phyloP scores from a whole-genome alignment of 1,284 basidiomycete genomes.

The Anthracocystis setariae region DNA sequence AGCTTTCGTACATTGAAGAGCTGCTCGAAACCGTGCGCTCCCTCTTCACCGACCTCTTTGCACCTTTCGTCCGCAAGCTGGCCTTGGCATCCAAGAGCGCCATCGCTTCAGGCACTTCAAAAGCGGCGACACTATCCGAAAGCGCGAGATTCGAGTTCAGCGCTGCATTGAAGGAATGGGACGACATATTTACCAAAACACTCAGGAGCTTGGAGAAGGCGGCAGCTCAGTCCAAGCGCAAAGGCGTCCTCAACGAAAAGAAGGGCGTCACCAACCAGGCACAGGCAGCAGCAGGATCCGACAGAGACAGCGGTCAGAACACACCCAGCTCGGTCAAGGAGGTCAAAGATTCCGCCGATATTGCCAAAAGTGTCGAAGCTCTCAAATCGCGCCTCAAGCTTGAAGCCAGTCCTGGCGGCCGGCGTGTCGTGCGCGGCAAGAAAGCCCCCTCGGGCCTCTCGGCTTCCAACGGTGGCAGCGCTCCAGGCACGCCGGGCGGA shows the following conservation, averaged over 20 bases:
- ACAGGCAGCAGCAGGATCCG: constrained; percentile 29
- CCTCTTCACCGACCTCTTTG: constrained; percentile 58
- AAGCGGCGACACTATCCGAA: constrained; percentile 44
- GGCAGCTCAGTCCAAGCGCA: constrained; percentile 70
- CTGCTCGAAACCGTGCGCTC: constrained; percentile 70
- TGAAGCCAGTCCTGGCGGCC: constrained; percentile 72
- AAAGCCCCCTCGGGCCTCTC: constrained; percentile 67
- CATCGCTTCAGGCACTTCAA: constrained; percentile 79
- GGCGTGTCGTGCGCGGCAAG: constrained; percentile 71
- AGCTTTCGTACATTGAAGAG: constrained; percentile 91
- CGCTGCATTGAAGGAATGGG: constrained; percentile 82
- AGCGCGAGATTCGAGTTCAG: constrained; percentile 72
- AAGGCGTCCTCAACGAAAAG: constrained; percentile 47
- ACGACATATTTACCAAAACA: constrained; percentile 80
- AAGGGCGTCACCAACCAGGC: constrained; percentile 33
- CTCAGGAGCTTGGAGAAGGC: constrained; percentile 80
- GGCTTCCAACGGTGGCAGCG: constrained; percentile 70
- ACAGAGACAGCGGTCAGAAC: constrained; percentile 42
- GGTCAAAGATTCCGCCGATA: constrained; percentile 83
- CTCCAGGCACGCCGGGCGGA: constrained; percentile 60
- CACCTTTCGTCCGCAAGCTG: constrained; percentile 49
- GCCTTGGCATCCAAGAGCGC: constrained; percentile 80
- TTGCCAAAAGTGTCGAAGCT: constrained; percentile 89
- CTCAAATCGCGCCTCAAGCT: constrained; percentile 79
- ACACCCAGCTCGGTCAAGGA: constrained; percentile 42